Conservation (phyloP, 345 rosid species). For the Camelina hispida region DNA sequence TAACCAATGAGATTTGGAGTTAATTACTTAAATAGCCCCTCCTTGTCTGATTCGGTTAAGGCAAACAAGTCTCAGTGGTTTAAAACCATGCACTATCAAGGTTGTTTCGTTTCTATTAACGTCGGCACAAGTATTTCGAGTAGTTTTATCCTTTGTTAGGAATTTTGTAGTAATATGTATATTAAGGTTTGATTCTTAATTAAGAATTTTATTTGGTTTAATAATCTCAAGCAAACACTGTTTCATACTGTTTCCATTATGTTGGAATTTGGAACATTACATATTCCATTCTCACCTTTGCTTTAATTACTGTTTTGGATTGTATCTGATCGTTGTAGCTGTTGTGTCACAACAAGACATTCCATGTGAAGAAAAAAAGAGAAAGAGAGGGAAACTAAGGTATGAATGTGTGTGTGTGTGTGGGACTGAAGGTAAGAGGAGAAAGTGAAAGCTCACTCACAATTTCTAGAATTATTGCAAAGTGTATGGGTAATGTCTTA, state of each 20-base stretch:
- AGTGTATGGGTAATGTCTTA: conserved; percentile 19
- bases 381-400: neutral
- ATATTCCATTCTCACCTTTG: conserved; percentile 3
- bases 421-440: conserved; percentile 25
- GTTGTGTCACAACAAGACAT: conserved; percentile 22
- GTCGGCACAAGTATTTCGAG: neutral
- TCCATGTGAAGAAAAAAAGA: conserved; percentile 17
- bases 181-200: neutral
- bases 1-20: neutral
- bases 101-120: neutral
- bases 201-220: neutral
- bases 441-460: conserved; percentile 40
- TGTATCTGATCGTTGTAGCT: neutral
- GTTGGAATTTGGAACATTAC: neutral
- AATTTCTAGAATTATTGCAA: conserved; percentile 13
- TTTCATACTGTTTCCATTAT: neutral
- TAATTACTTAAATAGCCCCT: neutral
- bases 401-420: conserved; percentile 28
- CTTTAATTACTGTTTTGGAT: conserved; percentile 4
- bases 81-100: neutral
- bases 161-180: conserved; percentile 7
- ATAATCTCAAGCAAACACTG: neutral
- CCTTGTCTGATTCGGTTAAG: neutral
- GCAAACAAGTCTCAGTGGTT: neutral
- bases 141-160: neutral